Base-by-base conservation (phyloP, 2,329 filamentous ascomycete genomes). In the Hansfordia pulvinata region DNA sequence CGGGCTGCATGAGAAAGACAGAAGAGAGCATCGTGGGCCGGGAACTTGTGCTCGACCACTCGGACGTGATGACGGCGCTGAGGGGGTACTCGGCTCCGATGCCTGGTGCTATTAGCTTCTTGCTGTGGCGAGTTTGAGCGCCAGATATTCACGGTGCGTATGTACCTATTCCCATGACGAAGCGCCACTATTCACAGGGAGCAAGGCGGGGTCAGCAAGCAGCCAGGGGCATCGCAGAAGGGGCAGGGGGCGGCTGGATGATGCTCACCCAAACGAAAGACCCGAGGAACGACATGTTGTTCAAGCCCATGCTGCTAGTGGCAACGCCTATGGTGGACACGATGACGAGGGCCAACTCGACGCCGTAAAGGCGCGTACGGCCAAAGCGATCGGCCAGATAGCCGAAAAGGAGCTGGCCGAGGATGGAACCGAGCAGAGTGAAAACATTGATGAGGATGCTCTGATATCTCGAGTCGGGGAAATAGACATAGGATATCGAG, bases 51-150 rank as follows among this genome's bases (percentile, higher is more conserved):
- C 62, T 67, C 5, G 64, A 55, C 54, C 63, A 78, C 56, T 80
- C 76, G 1, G 74, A 66, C 0, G 72, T 76, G 18, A 81, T 80
- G 7, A 78, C 67, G 0, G 74, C 73, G 23, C 62, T 69, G 3
- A 80, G 52, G 2, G 76, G 75, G 42, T 79, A 79, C 46, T 79
- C 73, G 10, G 68, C 73, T n/a, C 72, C 71, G 18, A 77, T 72
- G 1, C 69, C 70, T 62, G 17, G 14, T 20, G 6, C 11, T 4
- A 17, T 5, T 5, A 24, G 8, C 17, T 5, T 8, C 10, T 30
- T 22, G 6, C 8, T 19, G 5, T 7, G 4, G 16, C 12, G 9
- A 26, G 11, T 10, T 19, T 27, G 18, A n/a, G 9, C 6, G 3
- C 17, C 10, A 9, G 13, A 18, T 23, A 3, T 8, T 9, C 10